A percentile compares a stretch with the other conserved stretches of the same genome.
phyloP scores from a whole-genome alignment of 306 rosid species.

The Prosopis cineraria region DNA sequence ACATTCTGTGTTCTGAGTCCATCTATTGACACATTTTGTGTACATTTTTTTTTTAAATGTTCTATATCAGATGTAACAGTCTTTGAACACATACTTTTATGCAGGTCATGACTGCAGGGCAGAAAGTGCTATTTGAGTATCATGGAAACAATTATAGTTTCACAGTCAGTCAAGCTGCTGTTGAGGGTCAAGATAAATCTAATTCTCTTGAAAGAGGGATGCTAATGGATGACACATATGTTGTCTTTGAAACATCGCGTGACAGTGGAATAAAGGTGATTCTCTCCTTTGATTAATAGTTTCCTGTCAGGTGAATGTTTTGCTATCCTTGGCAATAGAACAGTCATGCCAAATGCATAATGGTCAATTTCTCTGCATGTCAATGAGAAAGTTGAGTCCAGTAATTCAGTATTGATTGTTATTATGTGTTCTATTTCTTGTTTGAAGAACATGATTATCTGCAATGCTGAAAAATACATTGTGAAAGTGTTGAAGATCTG shows the following conservation, averaged over 20 bases:
- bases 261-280: constrained; percentile 92
- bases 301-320: constrained; percentile 22
- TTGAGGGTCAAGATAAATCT: constrained; percentile 72
- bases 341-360: background rate
- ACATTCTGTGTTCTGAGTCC: constrained; percentile 9
- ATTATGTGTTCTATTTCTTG: constrained; percentile 7
- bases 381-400: constrained; percentile 18
- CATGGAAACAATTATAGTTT: constrained; percentile 83
- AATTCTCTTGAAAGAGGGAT: constrained; percentile 77
- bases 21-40: constrained; percentile 11
- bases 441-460: background rate
- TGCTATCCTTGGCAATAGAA: constrained; percentile 5
- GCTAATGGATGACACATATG: constrained; percentile 77
- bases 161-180: constrained; percentile 68
- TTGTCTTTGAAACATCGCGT: constrained; percentile 79
- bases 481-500: background rate
- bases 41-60: constrained; percentile 9
- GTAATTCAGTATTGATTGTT: constrained; percentile 17
- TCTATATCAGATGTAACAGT: background rate
- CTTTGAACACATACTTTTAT: constrained; percentile 23
- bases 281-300: constrained; percentile 27
- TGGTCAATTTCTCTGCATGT: constrained; percentile 12
- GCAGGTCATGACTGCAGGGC: constrained; percentile 93
- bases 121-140: constrained; percentile 81
- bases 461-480: background rate